Base-by-base conservation (phyloP, 164 flowering plant species). In the Houttuynia cordata region DNA sequence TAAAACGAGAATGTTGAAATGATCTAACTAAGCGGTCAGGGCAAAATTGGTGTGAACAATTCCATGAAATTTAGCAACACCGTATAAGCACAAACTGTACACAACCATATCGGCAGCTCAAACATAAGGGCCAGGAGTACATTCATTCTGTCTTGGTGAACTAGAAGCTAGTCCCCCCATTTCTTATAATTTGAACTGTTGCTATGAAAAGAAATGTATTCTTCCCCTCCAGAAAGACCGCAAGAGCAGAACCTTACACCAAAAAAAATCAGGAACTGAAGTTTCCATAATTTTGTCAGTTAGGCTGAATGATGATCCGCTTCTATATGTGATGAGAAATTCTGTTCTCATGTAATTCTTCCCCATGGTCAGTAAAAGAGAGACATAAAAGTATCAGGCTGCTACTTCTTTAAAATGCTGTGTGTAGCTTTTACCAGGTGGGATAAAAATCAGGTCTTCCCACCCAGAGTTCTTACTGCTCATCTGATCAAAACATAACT, bases 361-460 rank as follows among this genome's bases (percentile, higher is more conserved):
- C 49, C 49, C 49, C 10, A 8, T 42, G 49, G 49, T 42, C 49
- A 42, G 49, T 10, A 42, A 42, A 14, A 1, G 17, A 10, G 17
- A 3, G 49, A 10, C n/a, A 42, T 5, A 12, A 42, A 6, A 18
- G 13, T 53, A 39, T 86, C 77, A 86, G 59, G 78, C 83, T 24
- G 67, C 73, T 59, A 85, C 83, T 68, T 89, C 93, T 64, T 81
- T 77, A 58, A 89, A 61, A 75, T 89, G 96, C 70, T 86, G 91
- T 4, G 83, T 73, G 70, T 79, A 82, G 72, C 87, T 91, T 80
- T 85, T 88, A 51, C 99, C 97, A 51, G 99, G 99, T 34, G 97
- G 96, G 73, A 94, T 78, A 66, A 91, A 90, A 51, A 88, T 81
- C 61, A 94, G 68, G 76, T 94, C 99, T 68, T 87, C 97, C 99